Evolutionary conservation across 179 eudicot genomes (phyloP).

Genomic region (Kewa caespitosa): DNA sequence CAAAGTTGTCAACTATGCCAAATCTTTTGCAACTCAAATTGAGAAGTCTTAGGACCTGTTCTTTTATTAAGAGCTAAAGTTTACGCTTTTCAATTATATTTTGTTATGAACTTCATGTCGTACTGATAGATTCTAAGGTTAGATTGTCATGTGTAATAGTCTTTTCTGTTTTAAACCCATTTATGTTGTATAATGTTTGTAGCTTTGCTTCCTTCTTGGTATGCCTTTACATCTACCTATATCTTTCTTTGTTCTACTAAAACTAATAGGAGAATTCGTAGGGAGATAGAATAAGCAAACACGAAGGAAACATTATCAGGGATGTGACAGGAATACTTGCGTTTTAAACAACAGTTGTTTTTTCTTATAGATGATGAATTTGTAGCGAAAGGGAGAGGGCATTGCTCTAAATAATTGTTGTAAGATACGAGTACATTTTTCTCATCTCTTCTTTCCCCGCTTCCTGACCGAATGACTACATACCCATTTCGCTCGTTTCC

Average conservation of each 20-base stretch:
- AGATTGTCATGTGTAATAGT: not conserved
- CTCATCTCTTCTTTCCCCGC: not conserved
- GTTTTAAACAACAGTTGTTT: not conserved
- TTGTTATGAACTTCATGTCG: not conserved
- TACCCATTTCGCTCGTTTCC: not conserved
- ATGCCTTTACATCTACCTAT: not conserved
- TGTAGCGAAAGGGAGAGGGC: conserved; percentile 15
- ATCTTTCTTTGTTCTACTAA: not conserved
- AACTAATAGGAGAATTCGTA: not conserved
- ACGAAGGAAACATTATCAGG: conserved; percentile 8
- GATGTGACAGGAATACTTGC: conserved; percentile 19
- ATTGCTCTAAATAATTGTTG: conserved; percentile 13
- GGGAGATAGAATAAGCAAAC: conserved; percentile 9
- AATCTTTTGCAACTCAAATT: not conserved
- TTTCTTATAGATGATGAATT: conserved; percentile 7
- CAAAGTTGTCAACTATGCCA: not conserved
- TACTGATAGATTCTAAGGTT: not conserved
- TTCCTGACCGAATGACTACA: conserved; percentile 17
- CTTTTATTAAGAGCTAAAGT: not conserved
- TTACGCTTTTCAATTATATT: not conserved
- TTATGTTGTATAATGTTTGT: not conserved
- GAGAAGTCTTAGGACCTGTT: conserved; percentile 5
- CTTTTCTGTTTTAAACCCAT: not conserved
- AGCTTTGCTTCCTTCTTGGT: not conserved
- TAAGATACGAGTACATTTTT: not conserved